Percentiles rank a stretch among this genome's conserved stretches.
Conservation (phyloP, 768 basidiomycete genomes). For the Leccinum incarnatum region DNA sequence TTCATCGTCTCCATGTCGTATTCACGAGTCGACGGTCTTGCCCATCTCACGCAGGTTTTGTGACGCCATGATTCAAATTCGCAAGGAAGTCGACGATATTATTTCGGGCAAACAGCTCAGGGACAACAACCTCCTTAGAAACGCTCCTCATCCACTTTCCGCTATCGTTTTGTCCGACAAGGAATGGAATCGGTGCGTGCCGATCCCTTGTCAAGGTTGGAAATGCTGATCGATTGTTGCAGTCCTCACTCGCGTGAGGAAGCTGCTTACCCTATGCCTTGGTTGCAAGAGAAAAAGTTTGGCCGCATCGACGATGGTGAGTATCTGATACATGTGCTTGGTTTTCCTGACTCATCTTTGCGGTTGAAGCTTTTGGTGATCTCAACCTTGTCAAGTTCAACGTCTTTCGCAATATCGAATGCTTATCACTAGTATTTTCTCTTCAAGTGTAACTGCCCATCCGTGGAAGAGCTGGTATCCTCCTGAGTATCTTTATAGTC, state of each 20-base stretch:
- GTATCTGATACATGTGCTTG: conserved; percentile 23
- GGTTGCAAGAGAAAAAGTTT: conserved; percentile 90
- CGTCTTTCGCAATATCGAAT: not conserved
- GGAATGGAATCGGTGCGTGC: conserved; percentile 80
- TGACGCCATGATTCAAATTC: conserved; percentile 97
- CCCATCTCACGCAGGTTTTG: conserved; percentile 64
- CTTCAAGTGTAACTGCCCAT: conserved; percentile 76
- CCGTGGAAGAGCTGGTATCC: conserved; percentile 73
- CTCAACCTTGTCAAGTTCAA: conserved; percentile 73
- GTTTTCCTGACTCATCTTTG: conserved; percentile 2
- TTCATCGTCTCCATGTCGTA: not conserved
- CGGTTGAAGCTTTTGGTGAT: conserved; percentile 79
- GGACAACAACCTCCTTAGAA: conserved; percentile 89
- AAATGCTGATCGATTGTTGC: conserved; percentile 4
- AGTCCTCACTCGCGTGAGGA: conserved; percentile 88
- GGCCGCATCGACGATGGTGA: conserved; percentile 97
- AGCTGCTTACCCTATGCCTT: conserved; percentile 87
- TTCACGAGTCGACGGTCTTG: not conserved
- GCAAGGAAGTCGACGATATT: conserved; percentile 87
- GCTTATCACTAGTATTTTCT: conserved; percentile 9
- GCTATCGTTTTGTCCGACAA: conserved; percentile 67
- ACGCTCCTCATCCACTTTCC: conserved; percentile 89
- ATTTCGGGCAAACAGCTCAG: conserved; percentile 82
- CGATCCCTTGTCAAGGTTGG: not conserved
- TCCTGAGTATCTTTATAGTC: conserved; percentile 18